These are phyloP conservation scores for Tulasnella sp. DNA, from an alignment of 768 basidiomycete genomes.

Conservation along the genomic window DNA sequence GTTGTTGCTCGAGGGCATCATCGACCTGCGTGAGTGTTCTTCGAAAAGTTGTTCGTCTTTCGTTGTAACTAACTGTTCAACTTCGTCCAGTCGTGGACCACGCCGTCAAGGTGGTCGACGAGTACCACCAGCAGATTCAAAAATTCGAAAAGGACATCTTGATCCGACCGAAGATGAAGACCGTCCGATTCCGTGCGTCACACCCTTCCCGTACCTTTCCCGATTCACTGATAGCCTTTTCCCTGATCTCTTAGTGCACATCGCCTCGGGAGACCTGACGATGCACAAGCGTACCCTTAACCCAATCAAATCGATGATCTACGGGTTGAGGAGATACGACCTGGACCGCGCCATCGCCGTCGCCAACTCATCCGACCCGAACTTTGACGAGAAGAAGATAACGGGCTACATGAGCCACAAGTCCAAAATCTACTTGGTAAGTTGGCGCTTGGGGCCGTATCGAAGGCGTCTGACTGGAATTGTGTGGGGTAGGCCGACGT, in stretches of 20 bases:
- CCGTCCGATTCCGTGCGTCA: constrained; percentile 44
- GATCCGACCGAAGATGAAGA: constrained; percentile 46
- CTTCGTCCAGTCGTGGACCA: constrained; percentile 29
- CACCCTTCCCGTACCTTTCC: neutral
- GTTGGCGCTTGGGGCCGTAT: neutral
- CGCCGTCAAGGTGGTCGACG: constrained; percentile 33
- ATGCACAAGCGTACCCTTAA: constrained; percentile 63
- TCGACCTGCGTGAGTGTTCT: constrained; percentile 21
- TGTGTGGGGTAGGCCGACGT: constrained; percentile 63
- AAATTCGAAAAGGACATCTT: constrained; percentile 50
- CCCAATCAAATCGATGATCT: constrained; percentile 57
- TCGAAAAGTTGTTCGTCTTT: neutral
- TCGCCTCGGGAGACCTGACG: constrained; percentile 62
- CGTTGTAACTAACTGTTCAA: neutral
- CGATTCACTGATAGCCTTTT: neutral
- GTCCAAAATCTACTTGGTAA: constrained; percentile 53
- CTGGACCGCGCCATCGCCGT: constrained; percentile 53
- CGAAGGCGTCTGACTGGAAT: too few species aligned
- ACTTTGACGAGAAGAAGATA: constrained; percentile 25
- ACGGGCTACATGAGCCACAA: constrained; percentile 58
- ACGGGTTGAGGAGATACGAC: constrained; percentile 58
- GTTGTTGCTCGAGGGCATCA: constrained; percentile 51
- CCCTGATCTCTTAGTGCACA: constrained; percentile 41
- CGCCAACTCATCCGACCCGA: constrained; percentile 30
- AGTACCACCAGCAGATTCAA: constrained; percentile 48